Conservation (phyloP, 352 stramenopile genomes). For the Phytophthora megakarya region DNA sequence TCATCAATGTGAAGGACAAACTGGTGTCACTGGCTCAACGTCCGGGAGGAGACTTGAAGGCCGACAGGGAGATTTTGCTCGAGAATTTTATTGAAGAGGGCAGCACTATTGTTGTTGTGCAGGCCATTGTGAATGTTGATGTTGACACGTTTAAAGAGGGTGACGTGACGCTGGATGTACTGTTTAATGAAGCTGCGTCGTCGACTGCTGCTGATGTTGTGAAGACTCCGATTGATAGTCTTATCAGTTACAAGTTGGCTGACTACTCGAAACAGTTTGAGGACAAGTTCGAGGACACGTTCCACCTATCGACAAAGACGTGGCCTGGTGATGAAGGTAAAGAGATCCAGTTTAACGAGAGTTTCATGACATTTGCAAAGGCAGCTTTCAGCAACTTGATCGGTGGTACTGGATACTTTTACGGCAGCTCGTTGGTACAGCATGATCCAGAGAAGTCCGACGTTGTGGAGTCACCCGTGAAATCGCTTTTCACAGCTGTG, state of each 20-base stretch:
- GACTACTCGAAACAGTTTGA: constrained; percentile 51
- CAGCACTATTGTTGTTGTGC: constrained; percentile 70
- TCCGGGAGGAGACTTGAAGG: constrained; percentile 24
- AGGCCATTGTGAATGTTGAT: constrained; percentile 63
- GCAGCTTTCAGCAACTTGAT: constrained; percentile 91
- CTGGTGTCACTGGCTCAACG: constrained; percentile 50
- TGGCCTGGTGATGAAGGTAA: constrained; percentile 19
- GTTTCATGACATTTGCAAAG: constrained; percentile 74
- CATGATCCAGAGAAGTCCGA: constrained; percentile 48
- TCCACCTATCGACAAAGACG: constrained; percentile 53
- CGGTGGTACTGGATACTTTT: constrained; percentile 91
- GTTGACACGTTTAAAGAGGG: constrained; percentile 36
- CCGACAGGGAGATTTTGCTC: constrained; percentile 58
- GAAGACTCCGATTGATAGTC: constrained; percentile 23
- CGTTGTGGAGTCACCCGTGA: constrained; percentile 45
- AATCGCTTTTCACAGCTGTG: constrained; percentile 86
- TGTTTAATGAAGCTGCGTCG: constrained; percentile 57
- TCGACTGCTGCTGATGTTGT: constrained; percentile 16
- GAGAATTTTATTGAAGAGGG: constrained; percentile 75
- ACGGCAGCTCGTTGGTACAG: constrained; percentile 81
- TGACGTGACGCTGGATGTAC: constrained; percentile 67
- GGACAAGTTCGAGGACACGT: constrained; percentile 58
- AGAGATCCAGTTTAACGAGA: constrained; percentile 48
- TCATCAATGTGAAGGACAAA: constrained; percentile 78
- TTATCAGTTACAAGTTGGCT: constrained; percentile 27